Evolutionary conservation across 1,284 basidiomycete species (phyloP).

Genomic region (Ceratobasidium sp.): DNA sequence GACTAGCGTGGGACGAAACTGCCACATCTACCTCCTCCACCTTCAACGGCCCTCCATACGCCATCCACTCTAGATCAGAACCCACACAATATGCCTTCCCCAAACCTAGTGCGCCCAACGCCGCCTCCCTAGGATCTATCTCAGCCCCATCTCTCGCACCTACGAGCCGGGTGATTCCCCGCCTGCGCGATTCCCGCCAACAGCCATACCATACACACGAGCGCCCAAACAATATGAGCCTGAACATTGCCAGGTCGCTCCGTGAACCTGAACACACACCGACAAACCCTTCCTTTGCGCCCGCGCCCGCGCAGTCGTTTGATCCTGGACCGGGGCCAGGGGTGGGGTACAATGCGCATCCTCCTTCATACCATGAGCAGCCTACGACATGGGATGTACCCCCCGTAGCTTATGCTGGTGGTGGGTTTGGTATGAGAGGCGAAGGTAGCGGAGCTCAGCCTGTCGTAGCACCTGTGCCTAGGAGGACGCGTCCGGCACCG

Average conservation of each 20-base stretch:
- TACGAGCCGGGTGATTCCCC: neutral
- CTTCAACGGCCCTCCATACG: conserved; percentile 1
- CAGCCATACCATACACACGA: conserved; percentile 3
- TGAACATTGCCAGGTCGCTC: neutral
- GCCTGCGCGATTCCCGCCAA: conserved; percentile 33
- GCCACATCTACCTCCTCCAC: neutral
- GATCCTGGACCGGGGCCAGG: no score
- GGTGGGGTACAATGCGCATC: neutral
- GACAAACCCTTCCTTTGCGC: neutral
- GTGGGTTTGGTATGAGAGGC: neutral
- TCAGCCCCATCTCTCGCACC: conserved; percentile 11
- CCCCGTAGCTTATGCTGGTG: neutral
- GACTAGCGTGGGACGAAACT: neutral
- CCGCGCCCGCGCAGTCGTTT: neutral
- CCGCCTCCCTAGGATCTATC: conserved; percentile 2
- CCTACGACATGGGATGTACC: neutral
- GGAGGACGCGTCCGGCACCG: neutral
- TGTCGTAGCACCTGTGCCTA: neutral
- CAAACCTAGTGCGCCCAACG: neutral
- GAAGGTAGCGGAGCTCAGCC: neutral
- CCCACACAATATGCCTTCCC: neutral
- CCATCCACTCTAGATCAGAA: neutral
- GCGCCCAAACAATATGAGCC: neutral
- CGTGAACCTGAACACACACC: conserved; percentile 9
- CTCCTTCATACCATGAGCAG: neutral